Evolutionary conservation across 2,329 filamentous ascomycete genomes (phyloP), one percentile per base, ranked within the genome.

Genomic region (Hypoxylon sp.): DNA sequence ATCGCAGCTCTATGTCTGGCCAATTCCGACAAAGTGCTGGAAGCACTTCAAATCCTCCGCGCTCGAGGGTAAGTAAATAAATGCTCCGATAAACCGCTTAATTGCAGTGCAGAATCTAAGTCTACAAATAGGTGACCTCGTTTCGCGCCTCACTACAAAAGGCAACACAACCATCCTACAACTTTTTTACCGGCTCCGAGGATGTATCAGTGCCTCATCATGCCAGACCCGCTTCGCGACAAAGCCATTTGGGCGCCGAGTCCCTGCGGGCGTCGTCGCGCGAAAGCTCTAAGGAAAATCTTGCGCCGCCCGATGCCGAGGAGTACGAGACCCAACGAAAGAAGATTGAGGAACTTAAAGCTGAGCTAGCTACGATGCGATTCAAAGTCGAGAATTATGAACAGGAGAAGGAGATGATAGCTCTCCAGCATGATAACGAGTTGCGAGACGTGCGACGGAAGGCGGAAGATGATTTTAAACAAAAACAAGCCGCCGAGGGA

Each of bases 351-450:
- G 91, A 94, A 71, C 85, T 98, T 26, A 94, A 95, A 76, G 93
- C 95, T 1, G 94, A 98, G 80, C 85, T 98, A 46, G 96, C 94
- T 69, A 93, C 94, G 0, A 84, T 98, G 55, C 91, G 91, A 69
- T 99, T 98, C 81, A 93, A 95, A 65, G 86, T 97, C 72, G 92
- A 94, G 75, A 95, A 92, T 17, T 84, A 93, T 59, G 94, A 95
- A 75, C 93, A 97, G 74, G 95, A 98, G 76, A 91, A 92, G 74
- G 94, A 97, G 64, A 87, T 98, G 74, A 84, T 90, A 52, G 86
- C 89, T 9, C 85, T 97, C 14, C 90, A 93, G 69, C 92, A 96
- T 74, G 91, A 94, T 71, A 92, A 93, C 74, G 95, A 97, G 75
- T 80, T 97, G 22, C 90, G 95, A 69, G 94, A 97, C 62, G 86